Evolutionary conservation across 2,329 filamentous ascomycete genomes (phyloP).

Genomic region (Pseudomassariella vexata): DNA sequence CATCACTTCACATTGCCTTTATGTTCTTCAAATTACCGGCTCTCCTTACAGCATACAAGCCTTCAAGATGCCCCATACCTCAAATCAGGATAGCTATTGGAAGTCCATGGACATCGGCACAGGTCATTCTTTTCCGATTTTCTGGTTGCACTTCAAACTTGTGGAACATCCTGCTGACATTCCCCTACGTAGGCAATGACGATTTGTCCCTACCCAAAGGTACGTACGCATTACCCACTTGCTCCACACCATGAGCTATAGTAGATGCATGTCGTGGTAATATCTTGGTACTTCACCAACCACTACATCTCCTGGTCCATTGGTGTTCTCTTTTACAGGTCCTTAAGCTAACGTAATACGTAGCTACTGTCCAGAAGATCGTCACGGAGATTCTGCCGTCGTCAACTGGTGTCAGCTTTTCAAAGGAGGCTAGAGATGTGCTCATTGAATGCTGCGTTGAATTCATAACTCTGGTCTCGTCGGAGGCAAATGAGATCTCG

Average conservation of each 20-base stretch:
- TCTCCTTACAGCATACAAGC: too few relatives aligned
- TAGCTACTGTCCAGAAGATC: conserved; percentile 73
- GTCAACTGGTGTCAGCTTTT: conserved; percentile 73
- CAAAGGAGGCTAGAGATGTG: conserved; percentile 90
- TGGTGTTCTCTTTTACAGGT: background rate
- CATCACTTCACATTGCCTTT: conserved; percentile 1
- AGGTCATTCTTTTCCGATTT: conserved; percentile 3
- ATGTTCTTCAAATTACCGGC: too few relatives aligned
- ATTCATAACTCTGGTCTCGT: conserved; percentile 98
- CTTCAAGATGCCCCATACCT: conserved; percentile 9
- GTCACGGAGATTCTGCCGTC: conserved; percentile 87
- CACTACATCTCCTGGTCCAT: background rate
- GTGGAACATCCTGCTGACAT: too few relatives aligned
- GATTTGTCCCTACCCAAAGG: conserved; percentile 61
- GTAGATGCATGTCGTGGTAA: background rate
- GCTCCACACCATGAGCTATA: too few relatives aligned
- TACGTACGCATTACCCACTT: too few relatives aligned
- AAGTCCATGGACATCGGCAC: conserved; percentile 1
- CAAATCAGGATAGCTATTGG: conserved; percentile 6
- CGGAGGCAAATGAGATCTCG: conserved; percentile 96
- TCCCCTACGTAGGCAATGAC: conserved; percentile 46
- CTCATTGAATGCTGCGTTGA: conserved; percentile 98
- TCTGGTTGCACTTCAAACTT: conserved; percentile 5
- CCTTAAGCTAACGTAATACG: conserved; percentile 18
- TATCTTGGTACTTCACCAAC: background rate